Evolutionary conservation across 768 basidiomycete species (phyloP), one percentile per base, ranked within the genome.

Genomic region (Phaeotremella fagi): DNA sequence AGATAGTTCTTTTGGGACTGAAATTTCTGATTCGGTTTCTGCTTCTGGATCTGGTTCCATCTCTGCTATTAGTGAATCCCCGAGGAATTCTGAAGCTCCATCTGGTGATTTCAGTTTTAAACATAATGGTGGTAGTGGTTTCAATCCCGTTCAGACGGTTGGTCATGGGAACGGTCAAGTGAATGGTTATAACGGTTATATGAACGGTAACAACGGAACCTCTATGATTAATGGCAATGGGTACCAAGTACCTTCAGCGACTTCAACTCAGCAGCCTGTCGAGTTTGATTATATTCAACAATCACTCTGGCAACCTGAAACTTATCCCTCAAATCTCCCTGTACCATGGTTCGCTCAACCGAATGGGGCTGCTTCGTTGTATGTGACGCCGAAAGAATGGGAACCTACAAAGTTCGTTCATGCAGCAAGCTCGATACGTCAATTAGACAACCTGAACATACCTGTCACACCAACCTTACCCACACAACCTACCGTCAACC

Each of bases 341-440:
- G 57, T 56, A 7, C 72, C 72, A 3, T 74, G 72, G 72, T 74
- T 74, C 52, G 49, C 63, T 9, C 46, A 61, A 22, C 38, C 61
- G 7, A 63, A 63, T 27, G 66, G 66, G 2, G 72, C 72, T 0
- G 64, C 68, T 5, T 38, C 58, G 3, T 46, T 74, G 7, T 71
- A 61, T 44, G 20, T 41, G 9, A 35, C n/a, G 33, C 38, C 38
- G 18, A 12, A 11, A 20, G 7, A 41, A 11, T 41, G 12, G 7
- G 20, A 41, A 33, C 31, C 31, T 7, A n/a, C n/a, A n/a, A n/a
- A n/a, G n/a, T n/a, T n/a, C n/a, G 31, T 33, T 33, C 31, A 33
- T 16, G 31, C 31, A 33, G 31, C 31, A 33, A 7, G 9, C 7
- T 7, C 16, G 16, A 7, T 16, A 7, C 9, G 16, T 7, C 31